These are phyloP conservation scores for Diphasiastrum complanatum DNA, from an alignment of 83 land plant species.

Conservation along the genomic window DNA sequence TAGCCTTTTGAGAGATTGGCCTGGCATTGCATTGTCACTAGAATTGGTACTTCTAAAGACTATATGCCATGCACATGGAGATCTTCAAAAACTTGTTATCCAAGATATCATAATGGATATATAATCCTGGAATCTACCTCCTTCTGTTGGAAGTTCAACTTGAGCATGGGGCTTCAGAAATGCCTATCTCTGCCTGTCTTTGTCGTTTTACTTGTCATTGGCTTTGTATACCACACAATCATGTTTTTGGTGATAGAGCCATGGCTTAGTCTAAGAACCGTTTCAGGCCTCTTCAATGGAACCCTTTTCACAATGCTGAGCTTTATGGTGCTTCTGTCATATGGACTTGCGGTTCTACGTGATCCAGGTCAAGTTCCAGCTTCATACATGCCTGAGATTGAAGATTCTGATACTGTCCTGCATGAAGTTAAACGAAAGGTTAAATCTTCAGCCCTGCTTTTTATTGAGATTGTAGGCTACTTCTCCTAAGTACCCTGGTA, in stretches of 20 bases:
- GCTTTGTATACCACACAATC: constrained; percentile 58
- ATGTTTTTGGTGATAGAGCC: constrained; percentile 66
- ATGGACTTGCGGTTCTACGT: constrained; percentile 46
- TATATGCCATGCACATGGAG: too few species aligned
- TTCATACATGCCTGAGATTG: constrained; percentile 67
- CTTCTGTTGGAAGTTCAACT: too few species aligned
- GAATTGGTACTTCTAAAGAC: too few species aligned
- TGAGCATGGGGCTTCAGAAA: too few species aligned
- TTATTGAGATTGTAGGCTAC: neutral
- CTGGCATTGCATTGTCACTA: too few species aligned
- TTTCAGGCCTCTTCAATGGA: constrained; percentile 68
- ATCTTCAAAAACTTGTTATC: too few species aligned
- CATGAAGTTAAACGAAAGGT: constrained; percentile 97
- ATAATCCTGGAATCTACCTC: too few species aligned
- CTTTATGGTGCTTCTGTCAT: constrained; percentile 47
- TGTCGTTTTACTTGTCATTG: constrained; percentile 43
- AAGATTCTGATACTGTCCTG: constrained; percentile 43
- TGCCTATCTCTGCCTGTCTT: constrained; percentile 59
- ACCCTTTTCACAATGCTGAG: constrained; percentile 53
- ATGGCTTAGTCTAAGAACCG: constrained; percentile 70
- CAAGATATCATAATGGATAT: too few species aligned
- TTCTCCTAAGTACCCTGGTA: too few species aligned
- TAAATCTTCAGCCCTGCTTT: constrained; percentile 18
- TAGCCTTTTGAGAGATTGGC: too few species aligned
- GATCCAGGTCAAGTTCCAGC: constrained; percentile 83